Evolutionary conservation across 257 asterid genomes (phyloP).

Genomic region (Cruciata laevipes): DNA sequence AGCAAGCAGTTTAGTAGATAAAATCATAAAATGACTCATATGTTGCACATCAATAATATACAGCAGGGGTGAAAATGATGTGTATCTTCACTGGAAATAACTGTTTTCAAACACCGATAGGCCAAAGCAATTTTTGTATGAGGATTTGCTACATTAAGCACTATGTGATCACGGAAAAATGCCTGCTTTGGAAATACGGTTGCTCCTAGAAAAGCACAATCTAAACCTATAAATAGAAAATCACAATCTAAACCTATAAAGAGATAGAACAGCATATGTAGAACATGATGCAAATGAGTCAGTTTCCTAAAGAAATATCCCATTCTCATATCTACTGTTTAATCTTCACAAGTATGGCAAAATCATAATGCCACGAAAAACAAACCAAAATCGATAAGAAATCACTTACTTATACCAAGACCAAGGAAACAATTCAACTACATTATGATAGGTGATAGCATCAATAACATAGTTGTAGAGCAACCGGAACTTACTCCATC

Average conservation of each 20-base stretch:
- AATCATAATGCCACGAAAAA: background rate
- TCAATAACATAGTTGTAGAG: too few relatives aligned
- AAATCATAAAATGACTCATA: too few relatives aligned
- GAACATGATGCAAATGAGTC: background rate
- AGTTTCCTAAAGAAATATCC: background rate
- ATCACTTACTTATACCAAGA: background rate
- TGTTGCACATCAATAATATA: too few relatives aligned
- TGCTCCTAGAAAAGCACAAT: background rate
- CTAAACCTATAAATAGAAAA: too few relatives aligned
- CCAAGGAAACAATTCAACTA: background rate
- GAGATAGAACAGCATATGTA: background rate
- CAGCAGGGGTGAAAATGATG: too few relatives aligned
- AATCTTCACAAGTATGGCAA: background rate
- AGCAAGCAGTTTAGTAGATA: too few relatives aligned
- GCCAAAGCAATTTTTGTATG: background rate
- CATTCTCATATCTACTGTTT: background rate
- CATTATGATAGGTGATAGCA: background rate
- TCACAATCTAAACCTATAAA: background rate
- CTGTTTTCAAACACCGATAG: background rate
- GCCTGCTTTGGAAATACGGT: background rate
- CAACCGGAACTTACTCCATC: conserved; percentile 73
- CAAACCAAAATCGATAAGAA: background rate
- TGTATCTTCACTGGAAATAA: too few relatives aligned
- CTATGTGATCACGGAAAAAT: background rate
- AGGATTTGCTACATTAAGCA: background rate